phyloP scores from a whole-genome alignment of 2,329 filamentous ascomycete genomes.

The Aureobasidium zeae region DNA sequence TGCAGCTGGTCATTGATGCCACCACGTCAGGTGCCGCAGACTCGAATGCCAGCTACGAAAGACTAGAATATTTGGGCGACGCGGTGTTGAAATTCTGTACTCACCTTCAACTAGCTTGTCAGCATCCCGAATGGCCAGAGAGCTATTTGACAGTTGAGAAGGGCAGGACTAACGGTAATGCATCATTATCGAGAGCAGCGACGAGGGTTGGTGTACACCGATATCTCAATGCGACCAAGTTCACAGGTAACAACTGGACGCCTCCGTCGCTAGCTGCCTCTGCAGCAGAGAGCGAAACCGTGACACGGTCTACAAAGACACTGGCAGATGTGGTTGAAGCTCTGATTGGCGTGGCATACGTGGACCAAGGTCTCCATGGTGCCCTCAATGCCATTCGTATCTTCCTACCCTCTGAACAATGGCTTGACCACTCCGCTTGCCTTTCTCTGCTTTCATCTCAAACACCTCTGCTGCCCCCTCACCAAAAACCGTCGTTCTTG shows the following conservation, averaged over 20 bases:
- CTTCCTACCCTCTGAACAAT: conserved; percentile 50
- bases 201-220: conserved; percentile 55
- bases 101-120: conserved; percentile 53
- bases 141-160: conserved; percentile 62
- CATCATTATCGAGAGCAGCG: conserved; percentile 57
- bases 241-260: conserved; percentile 64
- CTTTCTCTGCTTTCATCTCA: neutral
- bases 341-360: conserved; percentile 65
- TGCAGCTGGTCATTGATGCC: conserved; percentile 54
- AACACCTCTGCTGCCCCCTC: neutral
- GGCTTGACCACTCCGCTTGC: conserved; percentile 17
- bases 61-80: conserved; percentile 81
- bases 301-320: conserved; percentile 59
- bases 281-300: conserved; percentile 15
- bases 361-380: conserved; percentile 57
- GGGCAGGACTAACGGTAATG: conserved; percentile 53
- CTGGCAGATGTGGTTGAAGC: conserved; percentile 84
- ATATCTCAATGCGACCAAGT: conserved; percentile 60
- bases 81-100: conserved; percentile 68
- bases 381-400: conserved; percentile 55
- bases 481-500: neutral
- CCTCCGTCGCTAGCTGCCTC: conserved; percentile 47
- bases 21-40: conserved; percentile 56
- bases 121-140: conserved; percentile 62
- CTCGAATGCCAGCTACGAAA: conserved; percentile 63